Percentiles rank a stretch among this genome's conserved stretches.
phyloP scores from a whole-genome alignment of 1,139 yeast genomes.

The Debaryomyces sp. region DNA sequence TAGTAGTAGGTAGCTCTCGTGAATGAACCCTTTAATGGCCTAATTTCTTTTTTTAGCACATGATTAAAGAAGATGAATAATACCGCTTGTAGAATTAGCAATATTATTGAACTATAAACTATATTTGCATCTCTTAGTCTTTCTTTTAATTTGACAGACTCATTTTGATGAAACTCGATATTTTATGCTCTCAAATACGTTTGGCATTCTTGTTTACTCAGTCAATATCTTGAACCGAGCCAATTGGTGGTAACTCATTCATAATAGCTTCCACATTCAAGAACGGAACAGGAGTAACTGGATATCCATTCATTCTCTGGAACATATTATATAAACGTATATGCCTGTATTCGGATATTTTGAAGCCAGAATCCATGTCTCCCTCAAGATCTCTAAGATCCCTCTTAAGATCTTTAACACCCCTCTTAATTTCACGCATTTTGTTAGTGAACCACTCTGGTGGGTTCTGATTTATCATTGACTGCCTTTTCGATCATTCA shows the following conservation, averaged over 20 bases:
- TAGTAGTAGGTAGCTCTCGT: too few species aligned
- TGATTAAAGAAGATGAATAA: too few species aligned
- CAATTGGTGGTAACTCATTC: slow-evolving; percentile 12
- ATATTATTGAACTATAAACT: too few species aligned
- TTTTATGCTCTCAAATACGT: slow-evolving; percentile 1
- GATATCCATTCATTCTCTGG: slow-evolving; percentile 9
- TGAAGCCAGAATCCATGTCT: background rate
- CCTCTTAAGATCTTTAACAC: too few species aligned
- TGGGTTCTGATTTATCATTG: background rate
- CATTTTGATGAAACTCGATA: background rate
- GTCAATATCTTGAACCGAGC: slow-evolving; percentile 6
- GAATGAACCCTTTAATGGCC: too few species aligned
- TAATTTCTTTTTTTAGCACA: too few species aligned
- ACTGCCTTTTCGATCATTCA: background rate
- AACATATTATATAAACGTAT: background rate
- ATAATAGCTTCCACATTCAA: background rate
- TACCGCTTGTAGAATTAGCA: too few species aligned
- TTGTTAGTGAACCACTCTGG: background rate
- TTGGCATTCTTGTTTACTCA: background rate
- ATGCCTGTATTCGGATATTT: background rate
- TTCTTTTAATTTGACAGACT: background rate
- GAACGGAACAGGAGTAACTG: background rate
- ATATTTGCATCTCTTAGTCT: background rate
- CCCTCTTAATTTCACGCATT: background rate
- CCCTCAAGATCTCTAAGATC: background rate